These are phyloP conservation scores for Phytopythium cucurbitacearum DNA, from an alignment of 352 stramenopile genomes.

Conservation along the genomic window DNA sequence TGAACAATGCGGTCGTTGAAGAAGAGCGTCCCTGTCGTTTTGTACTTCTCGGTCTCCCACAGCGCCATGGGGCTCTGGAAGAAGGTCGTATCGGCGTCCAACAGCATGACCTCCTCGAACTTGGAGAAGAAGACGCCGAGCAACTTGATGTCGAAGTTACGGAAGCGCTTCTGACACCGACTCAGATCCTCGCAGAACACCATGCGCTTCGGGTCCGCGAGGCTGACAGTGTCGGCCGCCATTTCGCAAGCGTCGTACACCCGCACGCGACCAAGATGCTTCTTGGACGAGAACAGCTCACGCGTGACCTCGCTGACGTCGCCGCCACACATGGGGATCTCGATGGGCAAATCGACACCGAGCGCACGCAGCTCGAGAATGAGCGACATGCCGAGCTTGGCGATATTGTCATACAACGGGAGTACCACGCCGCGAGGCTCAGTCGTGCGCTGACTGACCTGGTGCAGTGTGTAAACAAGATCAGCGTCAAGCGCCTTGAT, in stretches of 20 bases:
- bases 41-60: conserved; percentile 50
- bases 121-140: conserved; percentile 57
- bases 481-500: conserved; percentile 25
- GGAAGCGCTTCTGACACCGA: conserved; percentile 38
- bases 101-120: conserved; percentile 70
- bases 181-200: conserved; percentile 48
- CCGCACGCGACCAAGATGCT: conserved; percentile 34
- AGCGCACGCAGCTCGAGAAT: conserved; percentile 53
- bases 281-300: conserved; percentile 24
- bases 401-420: conserved; percentile 47
- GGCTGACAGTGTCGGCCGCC: conserved; percentile 18
- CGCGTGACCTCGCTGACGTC: conserved; percentile 31
- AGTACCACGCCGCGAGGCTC: conserved; percentile 51
- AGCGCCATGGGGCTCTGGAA: conserved; percentile 53
- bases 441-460: conserved; percentile 18
- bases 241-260: conserved; percentile 62
- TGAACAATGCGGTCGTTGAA: conserved; percentile 49
- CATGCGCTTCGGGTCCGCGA: conserved; percentile 20
- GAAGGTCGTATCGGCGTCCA: conserved; percentile 64
- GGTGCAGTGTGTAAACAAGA: conserved; percentile 27
- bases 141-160: conserved; percentile 55
- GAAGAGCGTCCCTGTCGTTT: conserved; percentile 47
- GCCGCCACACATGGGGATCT: conserved; percentile 53
- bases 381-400: conserved; percentile 44
- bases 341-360: conserved; percentile 41